phyloP scores from a whole-genome alignment of 169 alveolate genomes.

The Cryptosporidium sp. region DNA sequence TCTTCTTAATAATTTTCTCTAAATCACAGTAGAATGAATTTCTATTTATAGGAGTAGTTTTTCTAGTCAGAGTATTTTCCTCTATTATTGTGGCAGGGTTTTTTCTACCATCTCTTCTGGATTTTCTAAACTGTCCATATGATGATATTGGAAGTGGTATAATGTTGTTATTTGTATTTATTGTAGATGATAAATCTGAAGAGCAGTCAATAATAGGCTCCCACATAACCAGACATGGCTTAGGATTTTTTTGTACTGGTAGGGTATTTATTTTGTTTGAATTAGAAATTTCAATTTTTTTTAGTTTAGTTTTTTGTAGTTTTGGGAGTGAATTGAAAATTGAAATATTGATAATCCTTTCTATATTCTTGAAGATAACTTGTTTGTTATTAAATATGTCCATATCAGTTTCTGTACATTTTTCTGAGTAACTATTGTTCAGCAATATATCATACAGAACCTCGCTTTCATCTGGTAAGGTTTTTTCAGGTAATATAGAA shows the following conservation, averaged over 20 bases:
- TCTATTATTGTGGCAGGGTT: conserved; percentile 7
- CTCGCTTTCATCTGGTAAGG: background rate
- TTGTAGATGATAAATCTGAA: background rate
- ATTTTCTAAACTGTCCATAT: conserved; percentile 52
- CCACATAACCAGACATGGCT: conserved; percentile 71
- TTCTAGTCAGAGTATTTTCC: background rate
- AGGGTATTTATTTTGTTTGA: background rate
- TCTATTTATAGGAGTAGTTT: background rate
- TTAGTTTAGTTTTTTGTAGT: background rate
- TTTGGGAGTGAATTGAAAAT: background rate
- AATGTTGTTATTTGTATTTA: background rate
- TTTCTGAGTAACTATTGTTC: background rate
- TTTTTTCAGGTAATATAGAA: background rate
- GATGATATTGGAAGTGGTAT: conserved; percentile 54
- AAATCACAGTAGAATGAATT: conserved; percentile 40
- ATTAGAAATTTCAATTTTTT: background rate
- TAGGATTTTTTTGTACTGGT: background rate
- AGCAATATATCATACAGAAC: conserved; percentile 10
- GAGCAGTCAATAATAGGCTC: conserved; percentile 57
- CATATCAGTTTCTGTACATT: background rate
- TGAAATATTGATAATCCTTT: background rate
- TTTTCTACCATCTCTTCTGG: background rate
- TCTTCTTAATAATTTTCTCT: conserved; percentile 22
- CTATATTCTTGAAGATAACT: background rate
- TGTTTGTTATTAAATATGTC: background rate